Percentiles rank a stretch among this genome's conserved stretches.
Conservation (phyloP, 2,329 filamentous ascomycete genomes). For the Penicillium sp. region DNA sequence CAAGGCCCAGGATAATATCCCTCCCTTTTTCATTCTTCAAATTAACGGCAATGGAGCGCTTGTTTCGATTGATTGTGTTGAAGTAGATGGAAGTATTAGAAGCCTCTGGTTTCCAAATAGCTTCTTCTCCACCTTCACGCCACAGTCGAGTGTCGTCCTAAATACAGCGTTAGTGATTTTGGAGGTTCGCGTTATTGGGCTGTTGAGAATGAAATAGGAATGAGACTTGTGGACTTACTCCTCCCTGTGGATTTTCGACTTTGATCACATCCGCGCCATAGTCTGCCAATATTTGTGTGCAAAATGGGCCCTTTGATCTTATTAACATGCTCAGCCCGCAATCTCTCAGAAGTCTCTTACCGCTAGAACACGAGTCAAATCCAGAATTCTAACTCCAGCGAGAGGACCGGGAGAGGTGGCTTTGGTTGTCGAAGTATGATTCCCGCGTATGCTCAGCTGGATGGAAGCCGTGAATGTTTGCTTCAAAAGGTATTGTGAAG, state of each 20-base stretch:
- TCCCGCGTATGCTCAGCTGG: neutral
- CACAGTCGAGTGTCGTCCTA: conserved; percentile 35
- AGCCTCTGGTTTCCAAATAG: conserved; percentile 25
- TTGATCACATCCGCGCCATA: conserved; percentile 46
- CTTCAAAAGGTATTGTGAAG: neutral
- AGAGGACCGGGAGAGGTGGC: conserved; percentile 9
- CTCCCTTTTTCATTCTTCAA: conserved; percentile 30
- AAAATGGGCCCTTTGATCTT: conserved; percentile 34
- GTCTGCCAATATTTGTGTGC: conserved; percentile 47
- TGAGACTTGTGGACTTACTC: conserved; percentile 19
- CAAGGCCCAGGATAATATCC: conserved; percentile 37
- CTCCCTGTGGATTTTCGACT: conserved; percentile 36
- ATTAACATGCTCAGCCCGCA: neutral
- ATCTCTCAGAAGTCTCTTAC: conserved; percentile 8
- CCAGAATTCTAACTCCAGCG: conserved; percentile 28
- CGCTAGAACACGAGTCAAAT: conserved; percentile 31
- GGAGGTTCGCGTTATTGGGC: conserved; percentile 18
- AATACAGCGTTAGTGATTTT: conserved; percentile 1
- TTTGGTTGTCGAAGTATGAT: neutral
- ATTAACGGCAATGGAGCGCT: conserved; percentile 40
- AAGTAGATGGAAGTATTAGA: conserved; percentile 45
- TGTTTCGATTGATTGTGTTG: conserved; percentile 47
- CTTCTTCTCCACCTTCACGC: conserved; percentile 28
- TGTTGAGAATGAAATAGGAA: neutral
- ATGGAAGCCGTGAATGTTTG: neutral